Conservation (phyloP, 2,329 filamentous ascomycete genomes). For the Claviceps fusiformis region DNA sequence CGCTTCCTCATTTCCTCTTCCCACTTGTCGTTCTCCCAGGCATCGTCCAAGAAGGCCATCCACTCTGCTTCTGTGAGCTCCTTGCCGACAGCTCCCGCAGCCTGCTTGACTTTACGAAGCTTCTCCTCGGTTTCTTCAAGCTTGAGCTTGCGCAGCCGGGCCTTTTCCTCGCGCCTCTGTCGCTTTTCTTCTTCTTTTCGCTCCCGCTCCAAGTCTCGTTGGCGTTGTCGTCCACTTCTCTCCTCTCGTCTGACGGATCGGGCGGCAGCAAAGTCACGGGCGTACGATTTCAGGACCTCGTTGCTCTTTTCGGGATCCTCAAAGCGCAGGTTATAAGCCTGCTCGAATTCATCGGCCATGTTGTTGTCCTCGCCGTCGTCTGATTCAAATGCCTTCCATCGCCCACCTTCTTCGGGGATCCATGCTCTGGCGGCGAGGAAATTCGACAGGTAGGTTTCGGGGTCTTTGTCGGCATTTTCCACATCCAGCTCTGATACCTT, state of each 20-base stretch:
- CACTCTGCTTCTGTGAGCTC: slow-evolving; percentile 62
- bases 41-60: slow-evolving; percentile 70
- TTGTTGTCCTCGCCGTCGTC: slow-evolving; percentile 78
- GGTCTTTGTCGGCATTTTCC: slow-evolving; percentile 69
- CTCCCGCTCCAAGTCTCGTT: slow-evolving; percentile 63
- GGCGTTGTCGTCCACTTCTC: slow-evolving; percentile 59
- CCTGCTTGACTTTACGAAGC: slow-evolving; percentile 75
- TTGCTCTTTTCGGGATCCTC: slow-evolving; percentile 84
- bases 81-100: slow-evolving; percentile 64
- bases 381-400: slow-evolving; percentile 76
- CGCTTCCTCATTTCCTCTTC: slow-evolving; percentile 77
- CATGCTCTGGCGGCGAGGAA: slow-evolving; percentile 89
- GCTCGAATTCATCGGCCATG: slow-evolving; percentile 77
- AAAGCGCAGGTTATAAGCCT: slow-evolving; percentile 91
- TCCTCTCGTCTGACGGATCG: slow-evolving; percentile 81
- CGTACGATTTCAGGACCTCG: slow-evolving; percentile 75
- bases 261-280: slow-evolving; percentile 69
- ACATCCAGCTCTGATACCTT: slow-evolving; percentile 50
- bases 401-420: slow-evolving; percentile 53
- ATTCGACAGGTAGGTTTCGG: slow-evolving; percentile 85
- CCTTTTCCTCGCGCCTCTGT: slow-evolving; percentile 65
- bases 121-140: slow-evolving; percentile 83
- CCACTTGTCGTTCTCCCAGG: slow-evolving; percentile 83
- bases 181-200: slow-evolving; percentile 67
- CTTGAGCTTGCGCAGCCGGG: slow-evolving; percentile 72